Percentiles rank a stretch among this genome's conserved stretches.
Evolutionary conservation across 2,329 filamentous ascomycete genomes (phyloP).

Genomic region (Lanzia echinophila): DNA sequence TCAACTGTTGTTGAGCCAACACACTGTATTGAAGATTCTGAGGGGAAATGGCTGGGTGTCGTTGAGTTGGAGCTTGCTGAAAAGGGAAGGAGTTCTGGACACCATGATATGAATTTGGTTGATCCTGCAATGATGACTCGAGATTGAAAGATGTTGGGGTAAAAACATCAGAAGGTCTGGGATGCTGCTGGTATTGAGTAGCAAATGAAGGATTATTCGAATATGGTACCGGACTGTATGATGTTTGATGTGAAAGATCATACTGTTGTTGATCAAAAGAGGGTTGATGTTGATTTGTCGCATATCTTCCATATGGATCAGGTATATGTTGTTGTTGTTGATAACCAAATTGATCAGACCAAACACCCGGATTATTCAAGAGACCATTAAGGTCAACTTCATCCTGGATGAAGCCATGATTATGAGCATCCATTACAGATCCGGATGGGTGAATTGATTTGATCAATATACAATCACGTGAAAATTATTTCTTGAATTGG

Average conservation of each 20-base stretch:
- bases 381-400: constrained; percentile 27
- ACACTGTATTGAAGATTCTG: constrained; percentile 27
- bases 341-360: constrained; percentile 24
- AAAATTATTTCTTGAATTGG: too few relatives aligned
- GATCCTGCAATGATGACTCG: constrained; percentile 25
- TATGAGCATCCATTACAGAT: constrained; percentile 25
- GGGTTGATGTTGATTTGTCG: constrained; percentile 15
- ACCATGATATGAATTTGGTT: constrained; percentile 17
- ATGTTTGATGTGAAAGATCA: constrained; percentile 21
- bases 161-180: constrained; percentile 23
- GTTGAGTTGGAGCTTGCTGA: constrained; percentile 12
- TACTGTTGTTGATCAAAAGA: constrained; percentile 21
- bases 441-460: neutral
- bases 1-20: constrained; percentile 15
- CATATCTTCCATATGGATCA: constrained; percentile 22
- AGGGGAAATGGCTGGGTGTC: constrained; percentile 25
- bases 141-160: constrained; percentile 19
- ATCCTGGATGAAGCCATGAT: constrained; percentile 23
- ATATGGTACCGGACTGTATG: constrained; percentile 20
- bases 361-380: constrained; percentile 18
- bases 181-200: constrained; percentile 25
- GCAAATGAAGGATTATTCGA: constrained; percentile 24
- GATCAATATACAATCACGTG: neutral
- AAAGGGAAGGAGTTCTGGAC: constrained; percentile 24
- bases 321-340: constrained; percentile 14